Evolutionary conservation across 2,329 filamentous ascomycete species (phyloP), one percentile per base, ranked within the genome.

Genomic region (Stemphylium beticola): DNA sequence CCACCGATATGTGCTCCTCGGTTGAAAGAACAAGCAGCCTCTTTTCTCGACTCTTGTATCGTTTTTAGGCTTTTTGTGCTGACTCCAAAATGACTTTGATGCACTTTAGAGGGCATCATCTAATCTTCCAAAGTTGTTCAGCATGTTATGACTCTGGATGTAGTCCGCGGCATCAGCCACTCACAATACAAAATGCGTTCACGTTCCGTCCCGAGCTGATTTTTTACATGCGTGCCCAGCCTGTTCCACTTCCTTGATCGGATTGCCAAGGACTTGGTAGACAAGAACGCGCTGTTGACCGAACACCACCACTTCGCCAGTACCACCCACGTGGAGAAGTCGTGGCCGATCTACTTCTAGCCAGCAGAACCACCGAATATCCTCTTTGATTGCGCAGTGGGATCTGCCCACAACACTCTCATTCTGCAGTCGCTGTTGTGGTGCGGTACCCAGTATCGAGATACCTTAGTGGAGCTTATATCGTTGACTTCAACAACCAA

Each of bases 181-280:
- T 45, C 18, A 36, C 3, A 17, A 15, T 4, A 10, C 5, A 8
- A 9, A n/a, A 24, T 22, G 12, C 17, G 2, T 11, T 45, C 42
- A 45, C 42, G 42, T 45, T 36, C 18, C 20, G 18, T 7, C 9
- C 31, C 9, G 20, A 36, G 20, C 17, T 32, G 15, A 34, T 22
- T 4, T 34, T 24, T 4, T 22, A 18, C 32, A 8, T 45, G 42
- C 20, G 36, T 36, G 42, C 42, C 32, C 9, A 45, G 42, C 32
- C 24, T 36, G 17, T 12, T 17, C 10, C 20, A 20, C 32, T 32
- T 36, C 32, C 26, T 36, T 15, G 32, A 20, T 12, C 31, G 42
- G 5, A 36, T 36, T 36, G 42, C 42, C 42, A 45, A 45, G 42
- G 22, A 45, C 42, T 45, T 45, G 42, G 42, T 15, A n/a, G 26